These are phyloP conservation scores for Elsinoe arachidis DNA, from an alignment of 2,329 filamentous ascomycete species.

Conservation along the genomic window DNA sequence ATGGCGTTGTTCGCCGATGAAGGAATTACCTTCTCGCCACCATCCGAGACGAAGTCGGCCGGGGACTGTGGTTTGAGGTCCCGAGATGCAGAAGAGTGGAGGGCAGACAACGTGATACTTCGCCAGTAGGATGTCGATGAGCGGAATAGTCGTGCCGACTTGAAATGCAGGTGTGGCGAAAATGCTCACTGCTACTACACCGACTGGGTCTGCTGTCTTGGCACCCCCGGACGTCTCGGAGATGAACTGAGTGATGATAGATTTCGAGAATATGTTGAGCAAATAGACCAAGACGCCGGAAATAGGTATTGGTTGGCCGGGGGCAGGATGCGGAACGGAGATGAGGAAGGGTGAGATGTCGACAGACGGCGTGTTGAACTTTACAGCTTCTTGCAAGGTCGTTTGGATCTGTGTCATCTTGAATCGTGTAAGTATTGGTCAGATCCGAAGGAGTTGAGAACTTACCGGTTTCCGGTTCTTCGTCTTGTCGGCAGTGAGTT, in stretches of 20 bases:
- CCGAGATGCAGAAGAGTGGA: slow-evolving; percentile 74
- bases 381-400: slow-evolving; percentile 39
- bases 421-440: slow-evolving; percentile 1
- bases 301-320: slow-evolving; percentile 38
- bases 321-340: slow-evolving; percentile 30
- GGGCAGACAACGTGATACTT: slow-evolving; percentile 78
- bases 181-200: slow-evolving; percentile 65
- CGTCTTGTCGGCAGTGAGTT: slow-evolving; percentile 58
- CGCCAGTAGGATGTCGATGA: slow-evolving; percentile 78
- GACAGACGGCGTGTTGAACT: slow-evolving; percentile 20
- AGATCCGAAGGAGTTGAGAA: slow-evolving; percentile 15
- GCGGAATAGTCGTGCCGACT: slow-evolving; percentile 53
- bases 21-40: slow-evolving; percentile 46
- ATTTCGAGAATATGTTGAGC: slow-evolving; percentile 68
- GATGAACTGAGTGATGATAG: slow-evolving; percentile 54
- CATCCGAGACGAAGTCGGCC: slow-evolving; percentile 66
- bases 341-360: slow-evolving; percentile 32
- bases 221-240: slow-evolving; percentile 33
- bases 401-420: slow-evolving; percentile 43
- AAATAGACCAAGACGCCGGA: slow-evolving; percentile 64
- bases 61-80: slow-evolving; percentile 58
- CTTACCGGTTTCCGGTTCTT: slow-evolving; percentile 52
- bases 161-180: slow-evolving; percentile 54
- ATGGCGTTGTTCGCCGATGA: slow-evolving; percentile 62
- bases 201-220: slow-evolving; percentile 60